Evolutionary conservation across 305 asterid genomes (phyloP), one percentile per base, ranked within the genome.

Genomic region (Fraxinus albicans): DNA sequence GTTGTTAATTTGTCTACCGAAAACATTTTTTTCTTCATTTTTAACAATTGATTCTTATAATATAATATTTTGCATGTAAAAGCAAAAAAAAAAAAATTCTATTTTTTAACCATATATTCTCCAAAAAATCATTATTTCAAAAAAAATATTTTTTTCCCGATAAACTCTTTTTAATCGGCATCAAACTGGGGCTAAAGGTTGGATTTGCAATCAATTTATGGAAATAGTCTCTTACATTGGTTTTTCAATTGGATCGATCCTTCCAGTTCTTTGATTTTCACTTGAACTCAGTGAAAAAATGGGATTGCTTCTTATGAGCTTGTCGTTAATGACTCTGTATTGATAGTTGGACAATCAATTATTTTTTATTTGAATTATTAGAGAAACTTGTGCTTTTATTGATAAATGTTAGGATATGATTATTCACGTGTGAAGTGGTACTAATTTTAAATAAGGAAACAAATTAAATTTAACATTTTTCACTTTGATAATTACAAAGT

Each of bases 181-280:
- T 6, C 1, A 6, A 36, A 1, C 40, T 5, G 8, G 8, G 90
- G 83, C 91, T 33, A 92, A 83, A 81, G 99, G 98, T 0, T 91
- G 89, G 90, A 88, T 94, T 88, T 40, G 47, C 38, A 35, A 35
- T 35, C 38, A 35, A 35, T 35, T 35, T 35, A 35, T 95, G 97
- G 93, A 95, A 84, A 40, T 89, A 0, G 77, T 94, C 73, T 80
- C 92, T 94, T 44, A 85, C 76, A 27, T 82, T 93, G 74, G 77
- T 35, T 63, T 91, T 63, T 76, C 19, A 21, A 53, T 6, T 29
- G 12, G 31, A 4, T 21, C 8, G 15, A 9, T 60, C 33, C 1
- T 53, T 4, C 7, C n/a, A 17, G 25, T 8, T 60, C 31, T 60
- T 63, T 63, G 29, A 2, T 21, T 23, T 63, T 9, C 27, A 21